Percentiles rank a stretch among this genome's conserved stretches.
phyloP scores from a whole-genome alignment of 2,329 filamentous ascomycete species.

The Xylaria sp. region DNA sequence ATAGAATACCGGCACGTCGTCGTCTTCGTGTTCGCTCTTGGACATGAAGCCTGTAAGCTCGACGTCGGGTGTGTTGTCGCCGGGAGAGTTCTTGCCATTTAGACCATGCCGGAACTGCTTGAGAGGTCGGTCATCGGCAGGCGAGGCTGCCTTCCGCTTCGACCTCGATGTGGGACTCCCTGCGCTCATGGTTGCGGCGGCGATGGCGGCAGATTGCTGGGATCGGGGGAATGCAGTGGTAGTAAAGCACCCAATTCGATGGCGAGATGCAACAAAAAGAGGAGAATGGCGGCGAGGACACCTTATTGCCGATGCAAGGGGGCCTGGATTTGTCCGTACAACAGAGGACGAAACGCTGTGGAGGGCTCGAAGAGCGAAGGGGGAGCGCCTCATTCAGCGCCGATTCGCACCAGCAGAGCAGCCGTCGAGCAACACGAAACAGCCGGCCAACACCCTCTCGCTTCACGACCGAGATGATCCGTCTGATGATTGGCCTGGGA shows the following conservation, averaged over 20 bases:
- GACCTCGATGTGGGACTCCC: conserved; percentile 55
- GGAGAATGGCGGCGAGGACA: neutral
- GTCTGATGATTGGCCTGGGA: conserved; percentile 10
- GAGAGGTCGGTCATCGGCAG: conserved; percentile 55
- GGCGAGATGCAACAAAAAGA: conserved; percentile 4
- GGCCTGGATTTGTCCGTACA: conserved; percentile 24
- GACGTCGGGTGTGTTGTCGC: conserved; percentile 61
- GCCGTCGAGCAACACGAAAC: conserved; percentile 25
- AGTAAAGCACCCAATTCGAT: conserved; percentile 1
- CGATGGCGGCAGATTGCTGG: conserved; percentile 13
- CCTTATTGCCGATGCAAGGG: conserved; percentile 7
- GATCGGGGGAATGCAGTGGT: conserved; percentile 9
- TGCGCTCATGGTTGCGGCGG: conserved; percentile 56
- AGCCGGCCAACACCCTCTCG: conserved; percentile 28
- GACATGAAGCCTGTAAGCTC: conserved; percentile 46
- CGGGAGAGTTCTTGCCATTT: conserved; percentile 62
- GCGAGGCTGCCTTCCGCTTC: conserved; percentile 64
- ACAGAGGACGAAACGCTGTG: conserved; percentile 30
- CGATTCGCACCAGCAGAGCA: conserved; percentile 27
- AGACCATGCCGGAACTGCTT: conserved; percentile 56
- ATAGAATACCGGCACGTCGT: conserved; percentile 55
- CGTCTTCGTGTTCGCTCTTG: conserved; percentile 56
- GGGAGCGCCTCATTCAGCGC: conserved; percentile 44
- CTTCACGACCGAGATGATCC: conserved; percentile 9
- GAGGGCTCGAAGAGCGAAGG: conserved; percentile 41